Evolutionary conservation across 768 basidiomycete genomes (phyloP), one percentile per base, ranked within the genome.

Genomic region (Boletus sp.): DNA sequence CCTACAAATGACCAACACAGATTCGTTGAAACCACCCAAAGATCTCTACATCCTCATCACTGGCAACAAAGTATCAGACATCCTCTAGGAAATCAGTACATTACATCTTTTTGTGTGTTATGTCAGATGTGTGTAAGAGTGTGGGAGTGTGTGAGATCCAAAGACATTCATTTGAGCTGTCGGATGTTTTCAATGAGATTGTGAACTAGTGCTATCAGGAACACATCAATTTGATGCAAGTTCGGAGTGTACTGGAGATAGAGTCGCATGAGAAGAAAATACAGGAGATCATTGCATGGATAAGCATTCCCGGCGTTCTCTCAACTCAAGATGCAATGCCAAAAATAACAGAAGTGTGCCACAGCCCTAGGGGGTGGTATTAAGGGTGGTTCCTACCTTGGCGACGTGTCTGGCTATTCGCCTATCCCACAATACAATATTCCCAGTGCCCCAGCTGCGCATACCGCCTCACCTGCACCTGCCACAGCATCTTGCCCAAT

Each of bases 61-160:
- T 75, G 98, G 95, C 53, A 98, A 98, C 77, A 98, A 97, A 73
- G 92, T 92, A 7, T 94, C 92, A n/a, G 98, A 99, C 69, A 98
- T 98, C 66, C 78, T 99, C 39, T 96, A 97, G 77, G 97, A 98
- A 72, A 96, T 98, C 61, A 90, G 97, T 56, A 99, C 96, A 0
- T 80, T 99, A 0, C 92, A 95, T 64, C 88, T 99, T 36, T 89
- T 97, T 65, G 89, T 87, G 96, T 33, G 89, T 97, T 47, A 94
- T 97, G 14, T 94, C 94, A 2, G 94, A 96, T 72, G 74, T 95
- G 73, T 94, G 92, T 71, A 81, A 92, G 63, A 87, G 80, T 55
- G 89, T 87, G 7, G 90, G 92, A 56, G 94, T 96, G 73, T 81
- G 89, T 47, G 94, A 98, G 71, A 95, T 99, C 61, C 73, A 87